Percentiles rank a stretch among this genome's conserved stretches.
phyloP scores from a whole-genome alignment of 768 basidiomycete genomes.

The Candolleomyces aberdarensis region DNA sequence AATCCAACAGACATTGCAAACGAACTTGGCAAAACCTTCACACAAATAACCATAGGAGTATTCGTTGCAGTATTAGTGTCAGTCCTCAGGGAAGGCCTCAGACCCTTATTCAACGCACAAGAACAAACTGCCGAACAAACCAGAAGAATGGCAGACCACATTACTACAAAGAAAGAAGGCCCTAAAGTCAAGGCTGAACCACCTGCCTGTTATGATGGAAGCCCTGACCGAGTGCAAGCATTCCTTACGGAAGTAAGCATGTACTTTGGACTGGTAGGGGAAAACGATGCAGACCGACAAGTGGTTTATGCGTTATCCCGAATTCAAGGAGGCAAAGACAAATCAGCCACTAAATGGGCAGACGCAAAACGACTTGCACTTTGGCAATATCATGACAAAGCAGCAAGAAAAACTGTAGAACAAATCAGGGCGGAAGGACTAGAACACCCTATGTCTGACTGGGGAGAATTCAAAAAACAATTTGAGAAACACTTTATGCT shows the following conservation, averaged over 20 bases:
- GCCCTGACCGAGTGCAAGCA: neutral
- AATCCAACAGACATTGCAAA: neutral
- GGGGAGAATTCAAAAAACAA: neutral
- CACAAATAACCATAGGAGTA: no score
- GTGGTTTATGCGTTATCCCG: neutral
- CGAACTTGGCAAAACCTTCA: neutral
- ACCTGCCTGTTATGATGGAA: neutral
- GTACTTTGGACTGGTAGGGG: neutral
- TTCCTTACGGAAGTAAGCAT: neutral
- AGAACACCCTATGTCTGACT: neutral
- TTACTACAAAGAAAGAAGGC: neutral
- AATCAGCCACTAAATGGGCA: neutral
- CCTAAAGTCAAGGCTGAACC: neutral
- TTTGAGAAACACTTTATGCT: neutral
- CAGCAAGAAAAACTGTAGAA: neutral
- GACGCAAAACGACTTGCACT: neutral
- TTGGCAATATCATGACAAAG: neutral
- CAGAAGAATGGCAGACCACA: neutral
- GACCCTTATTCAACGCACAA: neutral
- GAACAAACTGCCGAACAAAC: neutral
- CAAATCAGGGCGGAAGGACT: neutral
- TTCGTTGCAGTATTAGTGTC: no score
- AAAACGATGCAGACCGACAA: neutral
- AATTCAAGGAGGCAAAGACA: neutral
- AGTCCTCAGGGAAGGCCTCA: neutral